Conservation (phyloP, 2,329 filamentous ascomycete genomes). For the Colletotrichum navitas region DNA sequence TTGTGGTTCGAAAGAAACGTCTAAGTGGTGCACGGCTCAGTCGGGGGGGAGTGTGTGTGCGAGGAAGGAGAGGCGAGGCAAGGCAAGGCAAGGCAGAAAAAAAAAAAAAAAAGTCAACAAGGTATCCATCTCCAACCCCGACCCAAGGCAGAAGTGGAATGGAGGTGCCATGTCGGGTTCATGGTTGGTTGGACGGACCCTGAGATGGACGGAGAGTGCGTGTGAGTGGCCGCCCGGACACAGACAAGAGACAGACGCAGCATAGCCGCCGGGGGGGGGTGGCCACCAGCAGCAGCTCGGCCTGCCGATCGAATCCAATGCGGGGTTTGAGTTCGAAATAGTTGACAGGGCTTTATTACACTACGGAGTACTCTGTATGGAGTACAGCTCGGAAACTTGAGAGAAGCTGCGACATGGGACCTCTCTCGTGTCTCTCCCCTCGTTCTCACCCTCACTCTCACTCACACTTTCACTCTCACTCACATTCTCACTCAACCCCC, state of each 20-base stretch:
- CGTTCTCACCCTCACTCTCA: background rate
- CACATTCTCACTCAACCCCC: background rate
- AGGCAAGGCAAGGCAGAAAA: conserved; percentile 5
- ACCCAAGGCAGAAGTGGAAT: background rate
- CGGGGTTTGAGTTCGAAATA: conserved; percentile 34
- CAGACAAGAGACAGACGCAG: background rate
- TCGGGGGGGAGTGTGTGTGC: background rate
- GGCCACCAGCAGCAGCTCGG: conserved; percentile 29
- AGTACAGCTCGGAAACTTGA: conserved; percentile 15
- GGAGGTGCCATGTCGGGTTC: conserved; percentile 18
- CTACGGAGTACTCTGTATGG: too few relatives aligned
- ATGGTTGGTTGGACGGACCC: conserved; percentile 39
- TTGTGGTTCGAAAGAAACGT: conserved; percentile 17
- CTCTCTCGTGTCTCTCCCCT: background rate
- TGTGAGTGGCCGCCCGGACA: conserved; percentile 15
- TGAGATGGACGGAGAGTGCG: conserved; percentile 11
- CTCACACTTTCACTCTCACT: conserved; percentile 8
- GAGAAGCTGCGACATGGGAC: conserved; percentile 6
- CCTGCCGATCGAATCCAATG: conserved; percentile 33
- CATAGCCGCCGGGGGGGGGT: background rate
- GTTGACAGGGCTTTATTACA: conserved; percentile 38
- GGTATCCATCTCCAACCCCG: background rate
- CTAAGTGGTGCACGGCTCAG: too few relatives aligned
- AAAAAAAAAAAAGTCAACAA: background rate
- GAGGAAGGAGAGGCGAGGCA: background rate